phyloP scores from a whole-genome alignment of 805 yeast genomes.

The Lipomyces mesembrius region DNA sequence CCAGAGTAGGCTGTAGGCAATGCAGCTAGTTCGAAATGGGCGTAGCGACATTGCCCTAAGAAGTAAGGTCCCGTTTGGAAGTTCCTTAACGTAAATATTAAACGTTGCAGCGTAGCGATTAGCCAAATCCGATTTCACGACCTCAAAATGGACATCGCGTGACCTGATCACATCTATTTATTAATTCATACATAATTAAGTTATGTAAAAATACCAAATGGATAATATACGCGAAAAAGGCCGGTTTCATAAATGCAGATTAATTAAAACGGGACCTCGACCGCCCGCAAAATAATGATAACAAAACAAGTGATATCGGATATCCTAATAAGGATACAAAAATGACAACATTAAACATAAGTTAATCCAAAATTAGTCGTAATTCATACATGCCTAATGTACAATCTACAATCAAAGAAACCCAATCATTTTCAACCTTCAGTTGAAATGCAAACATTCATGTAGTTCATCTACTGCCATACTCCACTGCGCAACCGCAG shows the following conservation, averaged over 20 bases:
- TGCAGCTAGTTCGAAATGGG: background rate
- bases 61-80: background rate
- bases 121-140: too few relatives aligned
- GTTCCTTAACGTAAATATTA: background rate
- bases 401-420: background rate
- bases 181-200: too few relatives aligned
- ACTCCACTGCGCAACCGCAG: conserved; percentile 30
- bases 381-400: background rate
- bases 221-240: too few relatives aligned
- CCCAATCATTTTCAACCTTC: background rate
- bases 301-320: background rate
- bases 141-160: too few relatives aligned
- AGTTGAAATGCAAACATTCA: background rate
- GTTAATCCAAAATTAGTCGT: background rate
- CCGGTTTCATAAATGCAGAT: background rate
- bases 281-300: background rate
- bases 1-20: background rate
- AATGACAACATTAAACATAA: background rate
- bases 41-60: background rate
- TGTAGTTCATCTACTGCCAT: conserved; percentile 17
- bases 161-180: too few relatives aligned
- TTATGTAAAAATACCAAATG: too few relatives aligned
- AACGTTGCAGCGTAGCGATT: too few relatives aligned
- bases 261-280: background rate
- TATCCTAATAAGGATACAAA: background rate